Percentiles rank a stretch among this genome's conserved stretches.
phyloP scores from a whole-genome alignment of 2,329 filamentous ascomycete genomes.

The Teratosphaeria nubilosa region DNA sequence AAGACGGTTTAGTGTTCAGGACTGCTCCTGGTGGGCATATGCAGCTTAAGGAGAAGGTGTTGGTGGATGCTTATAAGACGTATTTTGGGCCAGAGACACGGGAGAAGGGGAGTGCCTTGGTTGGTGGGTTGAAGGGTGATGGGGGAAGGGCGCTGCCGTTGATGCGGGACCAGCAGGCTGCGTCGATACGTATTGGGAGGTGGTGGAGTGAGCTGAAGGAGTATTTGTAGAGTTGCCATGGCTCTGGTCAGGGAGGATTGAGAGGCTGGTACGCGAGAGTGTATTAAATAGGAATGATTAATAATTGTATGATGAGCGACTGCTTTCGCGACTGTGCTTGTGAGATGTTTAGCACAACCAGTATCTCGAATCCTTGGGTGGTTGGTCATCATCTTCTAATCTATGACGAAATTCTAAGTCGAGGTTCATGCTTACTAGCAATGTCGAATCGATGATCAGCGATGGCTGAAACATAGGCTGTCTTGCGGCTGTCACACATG shows the following conservation, averaged over 20 bases:
- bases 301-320: background rate
- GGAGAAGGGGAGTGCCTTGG: background rate
- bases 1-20: conserved; percentile 67
- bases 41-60: conserved; percentile 56
- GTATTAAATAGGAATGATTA: background rate
- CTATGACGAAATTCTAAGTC: background rate
- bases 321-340: background rate
- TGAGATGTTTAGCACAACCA: background rate
- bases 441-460: background rate
- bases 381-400: background rate
- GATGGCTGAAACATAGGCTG: background rate
- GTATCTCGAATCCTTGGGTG: background rate
- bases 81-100: conserved; percentile 48
- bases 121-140: background rate
- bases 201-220: background rate
- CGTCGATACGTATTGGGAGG: background rate
- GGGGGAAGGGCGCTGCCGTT: background rate
- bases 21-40: conserved; percentile 72
- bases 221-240: background rate
- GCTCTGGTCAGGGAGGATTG: background rate
- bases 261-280: background rate
- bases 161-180: background rate
- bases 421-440: background rate
- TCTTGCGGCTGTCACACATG: background rate
- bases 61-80: conserved; percentile 56